These are phyloP conservation scores for Claviceps sp. DNA, from an alignment of 2,329 filamentous ascomycete species.

Conservation along the genomic window DNA sequence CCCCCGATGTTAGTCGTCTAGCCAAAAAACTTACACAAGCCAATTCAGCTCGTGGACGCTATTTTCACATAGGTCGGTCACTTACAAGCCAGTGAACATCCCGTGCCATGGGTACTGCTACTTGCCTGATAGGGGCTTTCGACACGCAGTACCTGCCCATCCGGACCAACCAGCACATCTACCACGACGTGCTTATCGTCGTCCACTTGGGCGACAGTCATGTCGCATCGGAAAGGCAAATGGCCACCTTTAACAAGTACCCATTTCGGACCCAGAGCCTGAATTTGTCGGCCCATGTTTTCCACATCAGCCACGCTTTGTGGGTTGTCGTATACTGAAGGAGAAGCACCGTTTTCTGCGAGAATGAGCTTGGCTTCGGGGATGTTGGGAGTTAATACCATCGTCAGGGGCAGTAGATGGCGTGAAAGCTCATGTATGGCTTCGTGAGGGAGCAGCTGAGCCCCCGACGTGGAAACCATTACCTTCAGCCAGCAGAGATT, in stretches of 20 bases:
- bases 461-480: conserved; percentile 79
- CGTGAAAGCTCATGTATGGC: conserved; percentile 49
- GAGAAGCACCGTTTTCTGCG: conserved; percentile 28
- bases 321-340: conserved; percentile 25
- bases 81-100: conserved; percentile 81
- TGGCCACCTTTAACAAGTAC: conserved; percentile 89
- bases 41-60: neutral
- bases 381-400: conserved; percentile 63
- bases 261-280: conserved; percentile 58
- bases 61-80: conserved; percentile 7
- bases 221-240: conserved; percentile 56
- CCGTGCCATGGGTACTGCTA: conserved; percentile 84
- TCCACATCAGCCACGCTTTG: conserved; percentile 52
- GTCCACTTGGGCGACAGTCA: conserved; percentile 41
- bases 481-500: conserved; percentile 41
- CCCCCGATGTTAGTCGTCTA: neutral
- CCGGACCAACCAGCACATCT: conserved; percentile 58
- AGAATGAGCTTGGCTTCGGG: conserved; percentile 60
- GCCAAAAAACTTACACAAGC: neutral
- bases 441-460: conserved; percentile 49
- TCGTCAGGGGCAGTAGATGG: conserved; percentile 51
- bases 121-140: conserved; percentile 59
- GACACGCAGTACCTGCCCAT: conserved; percentile 43
- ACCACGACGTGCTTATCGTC: conserved; percentile 54
- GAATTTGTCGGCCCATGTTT: conserved; percentile 50